phyloP scores from a whole-genome alignment of 2,329 filamentous ascomycete species.

The Paramyrothecium roridum region DNA sequence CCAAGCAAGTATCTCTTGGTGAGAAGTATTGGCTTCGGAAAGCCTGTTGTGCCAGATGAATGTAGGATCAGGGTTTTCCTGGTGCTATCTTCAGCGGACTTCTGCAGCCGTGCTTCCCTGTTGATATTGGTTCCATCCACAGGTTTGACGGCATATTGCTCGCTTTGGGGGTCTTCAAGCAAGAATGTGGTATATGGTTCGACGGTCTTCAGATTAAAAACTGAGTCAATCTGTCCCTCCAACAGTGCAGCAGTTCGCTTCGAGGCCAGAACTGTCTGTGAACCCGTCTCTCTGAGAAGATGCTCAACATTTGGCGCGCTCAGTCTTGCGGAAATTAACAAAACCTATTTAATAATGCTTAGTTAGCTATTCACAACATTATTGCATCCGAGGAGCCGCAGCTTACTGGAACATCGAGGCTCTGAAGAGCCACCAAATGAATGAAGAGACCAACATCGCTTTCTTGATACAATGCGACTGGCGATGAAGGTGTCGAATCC shows the following conservation, averaged over 20 bases:
- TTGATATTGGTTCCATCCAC: background rate
- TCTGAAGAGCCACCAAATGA: constrained; percentile 13
- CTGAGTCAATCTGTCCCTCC: background rate
- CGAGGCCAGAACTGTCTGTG: constrained; percentile 9
- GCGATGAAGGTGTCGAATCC: constrained; percentile 1
- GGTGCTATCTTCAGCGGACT: constrained; percentile 10
- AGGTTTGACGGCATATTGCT: background rate
- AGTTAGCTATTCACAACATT: background rate
- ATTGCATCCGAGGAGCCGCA: background rate
- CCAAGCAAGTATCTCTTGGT: constrained; percentile 21
- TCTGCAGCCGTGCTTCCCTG: background rate
- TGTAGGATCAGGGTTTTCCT: constrained; percentile 20
- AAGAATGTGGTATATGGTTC: background rate
- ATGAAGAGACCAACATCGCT: constrained; percentile 20
- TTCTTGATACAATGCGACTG: constrained; percentile 18
- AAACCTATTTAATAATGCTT: constrained; percentile 3
- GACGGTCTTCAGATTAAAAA: background rate
- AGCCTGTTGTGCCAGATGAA: constrained; percentile 28
- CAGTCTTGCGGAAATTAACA: constrained; percentile 18
- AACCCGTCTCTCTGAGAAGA: constrained; percentile 9
- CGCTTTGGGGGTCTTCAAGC: background rate
- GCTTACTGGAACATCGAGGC: constrained; percentile 12
- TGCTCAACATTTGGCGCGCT: constrained; percentile 10
- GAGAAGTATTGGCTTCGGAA: constrained; percentile 28
- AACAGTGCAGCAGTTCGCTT: constrained; percentile 5